Conservation (phyloP, 176 grass and related monocot genomes). For the Canna indica region DNA sequence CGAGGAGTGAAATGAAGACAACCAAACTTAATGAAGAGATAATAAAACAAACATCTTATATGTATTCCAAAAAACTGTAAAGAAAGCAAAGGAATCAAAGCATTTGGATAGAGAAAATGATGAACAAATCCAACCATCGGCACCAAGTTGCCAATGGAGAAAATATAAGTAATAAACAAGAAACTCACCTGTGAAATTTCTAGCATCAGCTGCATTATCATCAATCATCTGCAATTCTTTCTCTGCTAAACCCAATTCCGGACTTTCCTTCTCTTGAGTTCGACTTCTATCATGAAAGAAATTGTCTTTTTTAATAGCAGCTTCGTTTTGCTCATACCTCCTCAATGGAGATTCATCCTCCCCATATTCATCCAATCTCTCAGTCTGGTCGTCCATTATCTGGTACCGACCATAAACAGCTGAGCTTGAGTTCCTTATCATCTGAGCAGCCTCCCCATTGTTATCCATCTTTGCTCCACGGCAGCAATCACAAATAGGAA, state of each 20-base stretch:
- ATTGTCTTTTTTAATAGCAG: slow-evolving; percentile 30
- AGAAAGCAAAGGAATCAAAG: not conserved
- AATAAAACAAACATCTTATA: too few relatives aligned
- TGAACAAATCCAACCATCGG: too few relatives aligned
- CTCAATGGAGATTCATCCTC: slow-evolving; percentile 36
- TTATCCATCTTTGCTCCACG: slow-evolving; percentile 25
- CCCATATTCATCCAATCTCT: slow-evolving; percentile 61
- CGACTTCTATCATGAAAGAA: slow-evolving; percentile 16
- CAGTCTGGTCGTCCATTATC: slow-evolving; percentile 83
- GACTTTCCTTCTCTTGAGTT: slow-evolving; percentile 29
- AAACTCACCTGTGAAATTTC: slow-evolving; percentile 24
- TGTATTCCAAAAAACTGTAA: not conserved
- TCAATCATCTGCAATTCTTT: slow-evolving; percentile 50
- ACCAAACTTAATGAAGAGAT: too few relatives aligned
- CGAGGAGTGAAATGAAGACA: too few relatives aligned
- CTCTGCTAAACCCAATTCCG: slow-evolving; percentile 26
- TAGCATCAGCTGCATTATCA: not conserved
- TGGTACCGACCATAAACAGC: slow-evolving; percentile 76
- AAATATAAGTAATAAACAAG: not conserved
- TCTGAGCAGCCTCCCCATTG: slow-evolving; percentile 16
- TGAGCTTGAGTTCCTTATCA: slow-evolving; percentile 32
- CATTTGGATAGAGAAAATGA: not conserved
- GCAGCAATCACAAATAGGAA: slow-evolving; percentile 66
- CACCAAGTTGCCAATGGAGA: not conserved
- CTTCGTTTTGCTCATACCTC: slow-evolving; percentile 12